Conservation (phyloP, 2,329 filamentous ascomycete species). For the Paecilomyces dactylethromorphus region DNA sequence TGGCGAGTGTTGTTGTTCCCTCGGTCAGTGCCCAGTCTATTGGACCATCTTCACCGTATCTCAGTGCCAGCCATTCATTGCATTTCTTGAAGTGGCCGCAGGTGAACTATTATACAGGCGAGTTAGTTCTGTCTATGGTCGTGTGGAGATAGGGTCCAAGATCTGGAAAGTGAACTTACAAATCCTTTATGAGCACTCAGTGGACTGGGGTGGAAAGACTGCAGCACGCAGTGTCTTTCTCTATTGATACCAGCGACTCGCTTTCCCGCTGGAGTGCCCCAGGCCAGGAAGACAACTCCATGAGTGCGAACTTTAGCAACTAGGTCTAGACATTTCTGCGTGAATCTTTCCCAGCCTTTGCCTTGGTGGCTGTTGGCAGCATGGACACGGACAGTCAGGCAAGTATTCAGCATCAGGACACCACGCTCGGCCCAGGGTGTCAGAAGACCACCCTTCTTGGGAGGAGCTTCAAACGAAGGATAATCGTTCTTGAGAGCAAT, state of each 20-base stretch:
- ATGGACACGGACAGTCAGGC: constrained; percentile 84
- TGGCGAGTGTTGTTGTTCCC: constrained; percentile 7
- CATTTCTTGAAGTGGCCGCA: constrained; percentile 43
- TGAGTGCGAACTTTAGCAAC: constrained; percentile 68
- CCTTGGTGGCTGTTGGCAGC: constrained; percentile 80
- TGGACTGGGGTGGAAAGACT: constrained; percentile 89
- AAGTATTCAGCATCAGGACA: constrained; percentile 90
- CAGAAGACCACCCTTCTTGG: constrained; percentile 72
- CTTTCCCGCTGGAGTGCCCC: constrained; percentile 80
- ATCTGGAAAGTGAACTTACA: constrained; percentile 38
- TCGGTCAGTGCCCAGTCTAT: constrained; percentile 75
- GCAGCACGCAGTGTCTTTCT: constrained; percentile 71
- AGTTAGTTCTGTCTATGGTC: neutral
- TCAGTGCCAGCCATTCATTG: constrained; percentile 62
- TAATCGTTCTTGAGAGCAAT: constrained; percentile 82
- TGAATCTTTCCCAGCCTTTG: constrained; percentile 89
- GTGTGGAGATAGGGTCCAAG: neutral
- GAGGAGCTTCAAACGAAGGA: constrained; percentile 66
- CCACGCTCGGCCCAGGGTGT: constrained; percentile 92
- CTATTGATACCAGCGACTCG: constrained; percentile 67
- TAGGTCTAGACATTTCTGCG: constrained; percentile 82
- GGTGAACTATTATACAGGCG: constrained; percentile 24
- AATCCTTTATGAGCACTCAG: constrained; percentile 77
- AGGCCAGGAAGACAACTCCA: constrained; percentile 92
- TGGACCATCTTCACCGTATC: constrained; percentile 71